Evolutionary conservation across 2,329 filamentous ascomycete genomes (phyloP).

Genomic region (Magnaporthiopsis incrustans): DNA sequence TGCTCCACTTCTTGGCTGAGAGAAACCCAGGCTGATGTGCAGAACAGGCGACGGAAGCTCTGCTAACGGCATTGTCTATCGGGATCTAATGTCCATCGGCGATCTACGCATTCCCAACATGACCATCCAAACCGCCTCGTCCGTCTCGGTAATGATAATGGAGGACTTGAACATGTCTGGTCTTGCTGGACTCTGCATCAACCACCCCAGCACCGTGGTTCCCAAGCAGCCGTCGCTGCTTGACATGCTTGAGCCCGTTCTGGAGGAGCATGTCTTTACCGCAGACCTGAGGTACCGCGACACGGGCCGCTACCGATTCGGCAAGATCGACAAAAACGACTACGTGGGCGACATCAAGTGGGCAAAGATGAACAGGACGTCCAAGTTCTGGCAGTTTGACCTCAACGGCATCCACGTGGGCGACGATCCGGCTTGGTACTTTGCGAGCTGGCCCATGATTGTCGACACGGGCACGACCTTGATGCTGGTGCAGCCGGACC

Average conservation of each 20-base stretch:
- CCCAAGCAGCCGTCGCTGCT: constrained; percentile 37
- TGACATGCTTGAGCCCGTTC: constrained; percentile 31
- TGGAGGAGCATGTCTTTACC: constrained; percentile 37
- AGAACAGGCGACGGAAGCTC: constrained; percentile 30
- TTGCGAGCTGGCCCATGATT: constrained; percentile 42
- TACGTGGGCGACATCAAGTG: constrained; percentile 35
- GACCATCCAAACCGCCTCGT: constrained; percentile 40
- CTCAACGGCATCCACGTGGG: constrained; percentile 27
- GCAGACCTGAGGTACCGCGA: constrained; percentile 40
- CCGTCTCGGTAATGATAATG: constrained; percentile 27
- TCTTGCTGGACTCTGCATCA: constrained; percentile 44
- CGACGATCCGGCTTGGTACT: constrained; percentile 25
- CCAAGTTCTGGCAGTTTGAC: constrained; percentile 35
- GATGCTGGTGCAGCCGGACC: constrained; percentile 47
- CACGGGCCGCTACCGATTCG: constrained; percentile 43
- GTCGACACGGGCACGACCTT: constrained; percentile 64
- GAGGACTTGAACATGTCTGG: constrained; percentile 40
- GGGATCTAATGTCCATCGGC: constrained; percentile 40
- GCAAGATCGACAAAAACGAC: constrained; percentile 33
- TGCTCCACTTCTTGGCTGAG: constrained; percentile 2
- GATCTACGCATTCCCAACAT: constrained; percentile 33
- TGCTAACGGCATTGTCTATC: constrained; percentile 40
- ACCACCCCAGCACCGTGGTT: constrained; percentile 32
- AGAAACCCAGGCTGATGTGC: constrained; percentile 15
- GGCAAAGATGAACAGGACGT: constrained; percentile 38